These are phyloP conservation scores for Pseudocercospora pini-densiflorae DNA, from an alignment of 2,329 filamentous ascomycete genomes.

Conservation along the genomic window DNA sequence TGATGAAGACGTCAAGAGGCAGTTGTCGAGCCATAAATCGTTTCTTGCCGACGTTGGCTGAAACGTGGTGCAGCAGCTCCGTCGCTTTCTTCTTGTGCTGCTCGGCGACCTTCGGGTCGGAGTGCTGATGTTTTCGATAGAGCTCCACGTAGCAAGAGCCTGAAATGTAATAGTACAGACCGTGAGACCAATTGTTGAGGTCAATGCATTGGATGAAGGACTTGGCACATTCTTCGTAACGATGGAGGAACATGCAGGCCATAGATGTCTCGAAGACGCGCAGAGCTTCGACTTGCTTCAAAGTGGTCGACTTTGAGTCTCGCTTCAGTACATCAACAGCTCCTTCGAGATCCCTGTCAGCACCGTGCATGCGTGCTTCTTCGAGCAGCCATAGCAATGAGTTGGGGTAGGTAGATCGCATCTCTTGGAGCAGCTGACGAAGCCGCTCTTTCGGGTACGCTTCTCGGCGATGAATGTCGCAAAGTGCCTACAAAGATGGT, in stretches of 20 bases:
- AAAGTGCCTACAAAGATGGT: conserved; percentile 56
- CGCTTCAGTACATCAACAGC: conserved; percentile 64
- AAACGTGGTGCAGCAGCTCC: conserved; percentile 72
- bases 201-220: conserved; percentile 73
- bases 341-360: conserved; percentile 67
- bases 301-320: conserved; percentile 58
- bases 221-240: conserved; percentile 74
- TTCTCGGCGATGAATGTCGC: conserved; percentile 78
- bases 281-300: conserved; percentile 87
- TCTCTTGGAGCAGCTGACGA: conserved; percentile 67
- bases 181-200: conserved; percentile 89
- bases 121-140: conserved; percentile 67
- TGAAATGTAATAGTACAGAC: conserved; percentile 87
- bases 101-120: conserved; percentile 54
- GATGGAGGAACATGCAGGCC: conserved; percentile 76
- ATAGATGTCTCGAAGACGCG: conserved; percentile 84
- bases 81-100: conserved; percentile 59
- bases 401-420: conserved; percentile 78
- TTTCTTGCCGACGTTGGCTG: conserved; percentile 79
- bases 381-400: conserved; percentile 87
- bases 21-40: conserved; percentile 87
- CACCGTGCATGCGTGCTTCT: conserved; percentile 76
- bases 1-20: conserved; percentile 85
- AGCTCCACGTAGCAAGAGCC: conserved; percentile 78
- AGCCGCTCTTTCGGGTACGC: conserved; percentile 73